Evolutionary conservation across 345 rosid species (phyloP).

Genomic region (Firmiana major): DNA sequence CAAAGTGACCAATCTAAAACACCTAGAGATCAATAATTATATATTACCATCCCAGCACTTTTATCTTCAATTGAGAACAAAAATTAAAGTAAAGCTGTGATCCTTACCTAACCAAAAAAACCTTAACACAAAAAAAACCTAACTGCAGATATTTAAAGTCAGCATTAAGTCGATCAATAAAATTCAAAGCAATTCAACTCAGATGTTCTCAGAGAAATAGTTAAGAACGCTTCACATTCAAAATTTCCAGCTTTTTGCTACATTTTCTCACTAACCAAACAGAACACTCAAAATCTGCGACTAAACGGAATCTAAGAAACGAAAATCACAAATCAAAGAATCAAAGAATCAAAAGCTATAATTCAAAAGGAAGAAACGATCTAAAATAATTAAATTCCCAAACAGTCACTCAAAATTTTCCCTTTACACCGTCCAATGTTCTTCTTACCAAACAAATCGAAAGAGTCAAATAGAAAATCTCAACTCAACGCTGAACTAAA

Average conservation of each 20-base stretch:
- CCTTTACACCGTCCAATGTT: neutral
- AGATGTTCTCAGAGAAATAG: neutral
- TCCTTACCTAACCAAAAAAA: neutral
- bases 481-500: conserved; percentile 1
- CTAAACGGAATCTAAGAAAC: neutral
- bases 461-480: conserved; percentile 4
- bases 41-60: neutral
- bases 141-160: neutral
- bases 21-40: neutral
- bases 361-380: conserved; percentile 1
- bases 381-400: conserved; percentile 3
- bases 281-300: conserved; percentile 3
- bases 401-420: neutral
- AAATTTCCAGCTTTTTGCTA: neutral
- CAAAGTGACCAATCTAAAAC: neutral
- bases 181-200: conserved; percentile 4
- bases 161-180: neutral
- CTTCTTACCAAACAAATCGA: conserved; percentile 16
- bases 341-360: conserved; percentile 1
- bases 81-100: neutral
- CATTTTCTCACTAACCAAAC: conserved; percentile 14
- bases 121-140: neutral
- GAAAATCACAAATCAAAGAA: neutral
- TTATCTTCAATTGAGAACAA: neutral
- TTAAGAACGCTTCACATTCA: neutral